Base-by-base conservation (phyloP, 2,329 filamentous ascomycete species). In the Metarhizium sp. region DNA sequence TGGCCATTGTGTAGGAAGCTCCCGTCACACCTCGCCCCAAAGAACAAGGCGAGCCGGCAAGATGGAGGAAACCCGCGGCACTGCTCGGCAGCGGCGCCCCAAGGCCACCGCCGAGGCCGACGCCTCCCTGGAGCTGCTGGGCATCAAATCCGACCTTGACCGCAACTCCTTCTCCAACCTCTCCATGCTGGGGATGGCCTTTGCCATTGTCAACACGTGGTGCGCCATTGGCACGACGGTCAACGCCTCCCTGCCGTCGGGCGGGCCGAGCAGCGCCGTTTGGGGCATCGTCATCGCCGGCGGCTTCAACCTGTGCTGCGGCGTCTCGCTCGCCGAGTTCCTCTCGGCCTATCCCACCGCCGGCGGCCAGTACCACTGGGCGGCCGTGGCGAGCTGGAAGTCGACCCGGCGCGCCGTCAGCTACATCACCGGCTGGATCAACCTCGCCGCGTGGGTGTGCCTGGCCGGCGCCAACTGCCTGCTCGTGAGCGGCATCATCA, bases 351-450 rank as follows among this genome's bases (percentile, higher is more conserved):
- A 84, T 57, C 76, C 76, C 1, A 78, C 75, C 2, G 79, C 80
- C 3, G 80, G 79, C 59, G 84, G 80, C 14, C 79, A 86, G 67
- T 89, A 90, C 60, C 84, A 89, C 65, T 90, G 86, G 86, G 86
- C 85, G 2, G 84, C 86, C 54, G 71, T 82, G 52, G 72, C 89
- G 58, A 77, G 79, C 36, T 85, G 82, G 75, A 75, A 77, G 57
- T 71, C 69, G 55, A 86, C 78, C 75, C 79, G 81, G 18, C 80
- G 82, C 0, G 72, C 82, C 34, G 76, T 88, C 11, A 85, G 83
- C 50, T 90, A 85, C 74, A 79, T 84, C 50, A 88, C 85, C 0
- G 86, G 86, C 34, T 90, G 85, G 85, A 87, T 84, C 66, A 86
- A 85, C 62, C 78, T 83, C 45, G 82, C 82, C 18, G 85, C 84